Conservation (phyloP, 306 rosid genomes). For the Nissolia schottii region DNA sequence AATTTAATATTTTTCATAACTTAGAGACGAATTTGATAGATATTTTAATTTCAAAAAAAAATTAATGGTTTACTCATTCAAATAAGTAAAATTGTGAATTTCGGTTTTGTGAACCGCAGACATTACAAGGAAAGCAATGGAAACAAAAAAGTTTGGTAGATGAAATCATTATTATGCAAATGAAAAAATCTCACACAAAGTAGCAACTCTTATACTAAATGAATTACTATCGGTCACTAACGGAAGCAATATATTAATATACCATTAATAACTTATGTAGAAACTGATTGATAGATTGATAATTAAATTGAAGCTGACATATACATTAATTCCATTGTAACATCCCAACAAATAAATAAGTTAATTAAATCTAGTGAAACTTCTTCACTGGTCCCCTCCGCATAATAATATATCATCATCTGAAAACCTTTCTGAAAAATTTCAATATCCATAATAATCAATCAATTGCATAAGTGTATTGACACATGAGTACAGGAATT, state of each 20-base stretch:
- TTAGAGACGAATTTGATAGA: too few species aligned
- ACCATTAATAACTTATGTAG: not conserved
- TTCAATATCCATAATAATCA: not conserved
- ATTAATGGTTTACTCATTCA: too few species aligned
- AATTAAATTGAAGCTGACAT: not conserved
- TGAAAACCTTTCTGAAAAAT: not conserved
- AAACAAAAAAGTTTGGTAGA: not conserved
- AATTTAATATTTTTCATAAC: too few species aligned
- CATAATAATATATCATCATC: constrained; percentile 5
- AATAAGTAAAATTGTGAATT: too few species aligned
- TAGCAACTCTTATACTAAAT: not conserved
- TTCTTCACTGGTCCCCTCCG: not conserved
- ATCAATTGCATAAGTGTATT: not conserved
- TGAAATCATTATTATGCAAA: not conserved
- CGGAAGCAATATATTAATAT: not conserved
- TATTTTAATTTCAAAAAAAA: too few species aligned
- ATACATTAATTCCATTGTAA: not conserved
- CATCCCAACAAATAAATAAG: not conserved
- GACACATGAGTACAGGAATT: constrained; percentile 43
- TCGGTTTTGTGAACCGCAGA: too few species aligned
- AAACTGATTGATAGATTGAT: constrained; percentile 11
- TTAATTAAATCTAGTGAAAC: constrained; percentile 13
- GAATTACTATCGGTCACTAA: not conserved
- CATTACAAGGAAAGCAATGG: too few species aligned
- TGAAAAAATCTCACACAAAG: not conserved